Percentiles rank a stretch among this genome's conserved stretches.
Conservation (phyloP, 345 rosid species). For the Sisymbrium irio region DNA sequence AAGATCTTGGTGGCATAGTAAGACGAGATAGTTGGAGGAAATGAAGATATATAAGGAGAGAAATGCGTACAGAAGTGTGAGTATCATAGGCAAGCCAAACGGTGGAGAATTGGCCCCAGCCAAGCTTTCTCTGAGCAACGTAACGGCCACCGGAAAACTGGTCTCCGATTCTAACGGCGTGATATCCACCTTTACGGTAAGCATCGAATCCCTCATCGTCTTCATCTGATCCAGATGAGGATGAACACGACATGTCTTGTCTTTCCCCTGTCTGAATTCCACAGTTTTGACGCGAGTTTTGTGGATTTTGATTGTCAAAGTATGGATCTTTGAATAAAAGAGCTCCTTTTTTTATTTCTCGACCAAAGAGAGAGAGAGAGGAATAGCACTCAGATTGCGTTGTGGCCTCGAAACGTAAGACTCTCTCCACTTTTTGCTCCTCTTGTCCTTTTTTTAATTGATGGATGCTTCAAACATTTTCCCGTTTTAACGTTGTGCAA, state of each 20-base stretch:
- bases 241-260: slow-evolving; percentile 65
- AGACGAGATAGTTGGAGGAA: not conserved
- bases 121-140: slow-evolving; percentile 92
- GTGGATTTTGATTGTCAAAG: slow-evolving; percentile 22
- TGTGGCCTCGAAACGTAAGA: slow-evolving; percentile 25
- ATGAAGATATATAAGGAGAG: not conserved
- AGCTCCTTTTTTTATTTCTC: slow-evolving; percentile 2
- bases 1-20: slow-evolving; percentile 1
- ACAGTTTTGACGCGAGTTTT: not conserved
- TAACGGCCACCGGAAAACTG: slow-evolving; percentile 81
- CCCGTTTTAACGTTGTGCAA: slow-evolving; percentile 17
- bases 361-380: slow-evolving; percentile 25
- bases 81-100: slow-evolving; percentile 99
- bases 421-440: slow-evolving; percentile 41
- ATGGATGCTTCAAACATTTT: slow-evolving; percentile 29
- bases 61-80: slow-evolving; percentile 55
- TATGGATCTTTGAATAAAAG: slow-evolving; percentile 34
- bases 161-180: slow-evolving; percentile 92
- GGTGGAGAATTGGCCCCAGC: slow-evolving; percentile 99
- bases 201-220: slow-evolving; percentile 92
- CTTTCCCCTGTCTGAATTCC: slow-evolving; percentile 18
- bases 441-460: slow-evolving; percentile 24
- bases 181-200: slow-evolving; percentile 96
- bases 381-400: slow-evolving; percentile 33
- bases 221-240: slow-evolving; percentile 93